These are phyloP conservation scores for Globisporangium carolinianum DNA, from an alignment of 352 stramenopile genomes.

Conservation along the genomic window DNA sequence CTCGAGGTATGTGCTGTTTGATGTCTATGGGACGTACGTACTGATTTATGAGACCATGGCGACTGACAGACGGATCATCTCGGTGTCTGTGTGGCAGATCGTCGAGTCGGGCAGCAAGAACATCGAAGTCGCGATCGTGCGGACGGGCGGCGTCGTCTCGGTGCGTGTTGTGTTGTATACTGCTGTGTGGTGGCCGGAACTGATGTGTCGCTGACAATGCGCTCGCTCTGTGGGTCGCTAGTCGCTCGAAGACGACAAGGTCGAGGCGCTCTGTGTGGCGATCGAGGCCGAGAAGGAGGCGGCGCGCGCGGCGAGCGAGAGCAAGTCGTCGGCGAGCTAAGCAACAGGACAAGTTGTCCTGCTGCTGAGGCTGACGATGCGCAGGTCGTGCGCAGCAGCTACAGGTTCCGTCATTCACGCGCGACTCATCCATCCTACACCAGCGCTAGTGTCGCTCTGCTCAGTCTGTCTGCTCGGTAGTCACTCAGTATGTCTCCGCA, in stretches of 20 bases:
- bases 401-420: too few relatives aligned
- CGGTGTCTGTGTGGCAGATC: conserved; percentile 24
- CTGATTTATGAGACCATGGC: not conserved
- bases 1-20: conserved; percentile 68
- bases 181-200: too few relatives aligned
- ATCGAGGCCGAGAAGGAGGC: conserved; percentile 85
- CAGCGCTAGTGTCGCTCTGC: too few relatives aligned
- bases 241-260: conserved; percentile 68
- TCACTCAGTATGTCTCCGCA: too few relatives aligned
- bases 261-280: conserved; percentile 70
- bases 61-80: not conserved
- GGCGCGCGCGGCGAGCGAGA: conserved; percentile 62
- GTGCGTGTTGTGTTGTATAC: conserved; percentile 21
- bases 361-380: too few relatives aligned
- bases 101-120: conserved; percentile 98
- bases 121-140: conserved; percentile 97
- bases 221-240: conserved; percentile 14
- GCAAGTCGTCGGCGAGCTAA: conserved; percentile 52
- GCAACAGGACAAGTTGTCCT: too few relatives aligned
- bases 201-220: not conserved
- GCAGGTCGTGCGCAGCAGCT: too few relatives aligned
- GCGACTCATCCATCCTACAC: too few relatives aligned
- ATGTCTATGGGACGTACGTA: too few relatives aligned
- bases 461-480: too few relatives aligned
- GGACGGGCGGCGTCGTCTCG: conserved; percentile 59